A percentile compares a stretch with the other conserved stretches of the same genome.
Conservation (phyloP, 768 basidiomycete genomes). For the Phanerochaete carnosa region DNA sequence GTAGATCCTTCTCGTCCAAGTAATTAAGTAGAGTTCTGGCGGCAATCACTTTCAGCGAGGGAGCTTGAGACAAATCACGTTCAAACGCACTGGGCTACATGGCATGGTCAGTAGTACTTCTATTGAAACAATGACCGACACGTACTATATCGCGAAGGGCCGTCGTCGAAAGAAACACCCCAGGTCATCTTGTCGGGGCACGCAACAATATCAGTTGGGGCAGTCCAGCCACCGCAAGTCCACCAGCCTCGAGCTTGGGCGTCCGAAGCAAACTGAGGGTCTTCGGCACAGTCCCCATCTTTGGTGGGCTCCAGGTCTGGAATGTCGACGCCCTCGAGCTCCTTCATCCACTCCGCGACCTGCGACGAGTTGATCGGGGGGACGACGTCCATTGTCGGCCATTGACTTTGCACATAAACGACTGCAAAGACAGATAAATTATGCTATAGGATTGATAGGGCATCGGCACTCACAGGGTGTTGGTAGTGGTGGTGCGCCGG, state of each 20-base stretch:
- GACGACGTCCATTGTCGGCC: constrained; percentile 62
- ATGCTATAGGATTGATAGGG: background rate
- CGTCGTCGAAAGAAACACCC: constrained; percentile 88
- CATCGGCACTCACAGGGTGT: constrained; percentile 48
- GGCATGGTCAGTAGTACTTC: constrained; percentile 9
- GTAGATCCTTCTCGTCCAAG: constrained; percentile 57
- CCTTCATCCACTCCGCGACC: constrained; percentile 73
- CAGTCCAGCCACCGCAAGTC: constrained; percentile 78
- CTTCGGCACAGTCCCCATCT: constrained; percentile 66
- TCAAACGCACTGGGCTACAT: constrained; percentile 47
- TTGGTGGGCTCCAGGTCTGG: constrained; percentile 60
- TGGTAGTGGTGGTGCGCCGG: constrained; percentile 67
- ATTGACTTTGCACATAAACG: constrained; percentile 42
- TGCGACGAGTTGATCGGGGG: constrained; percentile 62
- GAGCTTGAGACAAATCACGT: background rate
- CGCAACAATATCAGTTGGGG: constrained; percentile 54
- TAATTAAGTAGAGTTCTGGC: constrained; percentile 68
- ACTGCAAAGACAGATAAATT: constrained; percentile 31
- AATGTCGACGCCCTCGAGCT: constrained; percentile 67
- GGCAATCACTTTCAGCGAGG: background rate
- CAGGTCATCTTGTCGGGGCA: constrained; percentile 71
- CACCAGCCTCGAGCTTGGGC: constrained; percentile 80
- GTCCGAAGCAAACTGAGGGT: constrained; percentile 52
- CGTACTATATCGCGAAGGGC: constrained; percentile 80
- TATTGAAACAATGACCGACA: constrained; percentile 14